phyloP scores from a whole-genome alignment of 1,284 basidiomycete genomes.

The Neotropicomus parvogracilis region DNA sequence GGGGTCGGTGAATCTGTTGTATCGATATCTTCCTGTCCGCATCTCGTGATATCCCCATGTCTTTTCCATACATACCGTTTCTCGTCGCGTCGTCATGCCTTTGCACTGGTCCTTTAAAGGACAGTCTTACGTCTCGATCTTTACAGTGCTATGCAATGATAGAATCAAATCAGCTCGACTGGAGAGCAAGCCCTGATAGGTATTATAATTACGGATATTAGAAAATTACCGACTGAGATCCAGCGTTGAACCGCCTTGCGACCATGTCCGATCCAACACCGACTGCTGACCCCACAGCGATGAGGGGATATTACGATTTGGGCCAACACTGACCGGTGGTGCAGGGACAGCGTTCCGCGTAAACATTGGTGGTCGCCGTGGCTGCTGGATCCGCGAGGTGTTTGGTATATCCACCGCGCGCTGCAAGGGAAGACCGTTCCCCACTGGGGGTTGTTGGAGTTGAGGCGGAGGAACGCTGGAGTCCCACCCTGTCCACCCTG shows the following conservation, averaged over 20 bases:
- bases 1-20: slow-evolving; percentile 14
- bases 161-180: slow-evolving; percentile 6
- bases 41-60: slow-evolving; percentile 23
- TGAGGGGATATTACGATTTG: slow-evolving; percentile 24
- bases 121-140: neutral
- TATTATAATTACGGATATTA: slow-evolving; percentile 10
- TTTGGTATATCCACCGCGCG: slow-evolving; percentile 47
- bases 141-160: slow-evolving; percentile 11
- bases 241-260: slow-evolving; percentile 36
- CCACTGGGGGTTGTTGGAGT: slow-evolving; percentile 23
- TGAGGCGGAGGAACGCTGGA: slow-evolving; percentile 22
- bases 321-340: slow-evolving; percentile 32
- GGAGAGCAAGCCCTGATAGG: slow-evolving; percentile 3
- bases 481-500: slow-evolving; percentile 31
- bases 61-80: slow-evolving; percentile 2
- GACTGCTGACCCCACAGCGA: slow-evolving; percentile 33
- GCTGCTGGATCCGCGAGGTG: slow-evolving; percentile 45
- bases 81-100: slow-evolving; percentile 2
- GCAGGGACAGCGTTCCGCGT: slow-evolving; percentile 39
- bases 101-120: neutral
- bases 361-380: slow-evolving; percentile 42
- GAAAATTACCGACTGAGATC: slow-evolving; percentile 36
- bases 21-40: slow-evolving; percentile 23
- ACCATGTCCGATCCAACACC: slow-evolving; percentile 36
- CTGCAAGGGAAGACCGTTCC: slow-evolving; percentile 39